Evolutionary conservation across 129 eudicot species (phyloP).

Genomic region (Deinandra increscens): DNA sequence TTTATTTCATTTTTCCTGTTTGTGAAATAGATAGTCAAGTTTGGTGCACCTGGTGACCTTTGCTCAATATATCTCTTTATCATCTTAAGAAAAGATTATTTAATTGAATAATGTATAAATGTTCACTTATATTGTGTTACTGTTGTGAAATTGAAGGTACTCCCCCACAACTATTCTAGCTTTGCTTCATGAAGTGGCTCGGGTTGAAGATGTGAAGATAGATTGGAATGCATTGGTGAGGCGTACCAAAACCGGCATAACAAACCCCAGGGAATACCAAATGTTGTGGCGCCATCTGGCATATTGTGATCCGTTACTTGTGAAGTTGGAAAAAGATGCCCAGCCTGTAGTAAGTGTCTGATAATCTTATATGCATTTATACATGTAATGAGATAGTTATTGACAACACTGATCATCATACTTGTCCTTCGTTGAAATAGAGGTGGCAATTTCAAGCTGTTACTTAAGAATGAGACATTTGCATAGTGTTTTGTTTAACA

Average conservation of each 20-base stretch:
- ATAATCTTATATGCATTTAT: neutral
- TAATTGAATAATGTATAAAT: neutral
- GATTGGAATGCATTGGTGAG: conserved; percentile 72
- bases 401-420: neutral
- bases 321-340: conserved; percentile 38
- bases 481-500: neutral
- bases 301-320: conserved; percentile 50
- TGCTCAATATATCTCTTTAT: neutral
- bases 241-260: conserved; percentile 65
- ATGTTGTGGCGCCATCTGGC: conserved; percentile 92
- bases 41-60: neutral
- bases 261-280: conserved; percentile 73
- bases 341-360: conserved; percentile 49
- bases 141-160: conserved; percentile 51
- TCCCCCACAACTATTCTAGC: conserved; percentile 50
- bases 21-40: neutral
- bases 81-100: conserved; percentile 4
- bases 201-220: conserved; percentile 42
- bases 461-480: neutral
- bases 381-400: neutral
- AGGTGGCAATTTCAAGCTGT: neutral
- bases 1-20: neutral
- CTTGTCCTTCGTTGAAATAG: neutral
- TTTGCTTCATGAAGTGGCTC: conserved; percentile 68
- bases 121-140: neutral